Evolutionary conservation across 306 rosid species (phyloP), one percentile per base, ranked within the genome.

Genomic region (Morella rubra): DNA sequence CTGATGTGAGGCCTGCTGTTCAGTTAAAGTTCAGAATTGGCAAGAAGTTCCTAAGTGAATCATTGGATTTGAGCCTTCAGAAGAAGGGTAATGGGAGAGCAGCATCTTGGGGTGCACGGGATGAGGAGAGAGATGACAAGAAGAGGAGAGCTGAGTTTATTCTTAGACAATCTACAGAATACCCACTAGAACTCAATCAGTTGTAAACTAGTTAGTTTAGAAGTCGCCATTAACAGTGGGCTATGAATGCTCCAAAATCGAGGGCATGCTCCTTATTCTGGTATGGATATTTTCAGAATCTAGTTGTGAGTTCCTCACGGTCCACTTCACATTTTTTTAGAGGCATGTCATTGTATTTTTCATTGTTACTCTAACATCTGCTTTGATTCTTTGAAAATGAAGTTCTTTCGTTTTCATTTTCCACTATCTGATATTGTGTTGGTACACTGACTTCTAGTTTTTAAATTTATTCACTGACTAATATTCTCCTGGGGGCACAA

Each of bases 81-180:
- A 92, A 87, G 88, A 91, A 89, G 87, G 91, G 84, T 5, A 73
- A 69, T 52, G 88, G 76, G 67, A 81, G 89, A 44, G 52, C 83
- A 5, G 79, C 77, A 0, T 66, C 73, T 54, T 83, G 85, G 83
- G 84, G 77, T 72, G 88, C 86, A 11, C 85, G 89, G 73, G 96
- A 90, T 44, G 96, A 92, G 13, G 97, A 92, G 76, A 86, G 97
- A 51, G 97, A 95, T 59, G 98, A 94, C 60, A 94, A 89, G 91
- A 94, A 91, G 87, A 87, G 96, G 77, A 89, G 96, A 80, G 96
- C 97, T 3, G 97, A 90, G 86, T 86, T 84, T 83, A 94, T 93
- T 84, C 90, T 93, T 69, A 90, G 89, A 76, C 97, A 90, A 41
- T 84, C 98, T 64, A 84, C 87, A 86, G 93, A 90, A 83, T 90